Base-by-base conservation (phyloP, 306 rosid genomes). In the Prunus fruticosa region DNA sequence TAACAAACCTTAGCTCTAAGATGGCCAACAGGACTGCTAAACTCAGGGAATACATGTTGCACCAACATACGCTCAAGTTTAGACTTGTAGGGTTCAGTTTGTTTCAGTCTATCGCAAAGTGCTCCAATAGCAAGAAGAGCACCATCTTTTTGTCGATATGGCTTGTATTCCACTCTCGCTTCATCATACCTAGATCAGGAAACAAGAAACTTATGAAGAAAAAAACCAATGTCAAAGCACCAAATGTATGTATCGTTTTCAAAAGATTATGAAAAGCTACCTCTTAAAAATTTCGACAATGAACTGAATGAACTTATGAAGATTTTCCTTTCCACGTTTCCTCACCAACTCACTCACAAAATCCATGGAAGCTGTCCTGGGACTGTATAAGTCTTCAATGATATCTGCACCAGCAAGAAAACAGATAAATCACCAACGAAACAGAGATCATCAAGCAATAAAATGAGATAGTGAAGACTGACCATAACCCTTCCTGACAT, bases 401-500 rank as follows among this genome's bases (percentile, higher is more conserved):
- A 94, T 94, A 83, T 94, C 98, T 94, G 83, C 76, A 77, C 73
- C 75, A 80, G 25, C 75, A 74, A 50, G 60, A 52, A 53, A 68
- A 76, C 34, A 13, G 28, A 80, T 90, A 64, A 84, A 64, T 60
- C 60, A 64, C 23, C 73, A 38, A 19, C 30, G 45, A 71, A 32
- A 30, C 62, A 28, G 20, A n/a, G 22, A 58, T 71, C 28, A 18
- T 69, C 19, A 41, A 73, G 68, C 69, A 49, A 69, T 22, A 18
- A 76, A 58, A 38, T 6, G 34, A 74, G 66, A 52, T 43, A 54
- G 41, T 57, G 8, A 71, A 34, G 50, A 85, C 94, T 84, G 82
- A 94, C 98, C 98, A 80, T 91, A 94, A 80, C 98, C 98, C 88
- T 94, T 94, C 86, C 97, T 87, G 76, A 94, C 98, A 82, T 94